Evolutionary conservation across 1,284 basidiomycete genomes (phyloP).

Genomic region (Megacollybia platyphylla): DNA sequence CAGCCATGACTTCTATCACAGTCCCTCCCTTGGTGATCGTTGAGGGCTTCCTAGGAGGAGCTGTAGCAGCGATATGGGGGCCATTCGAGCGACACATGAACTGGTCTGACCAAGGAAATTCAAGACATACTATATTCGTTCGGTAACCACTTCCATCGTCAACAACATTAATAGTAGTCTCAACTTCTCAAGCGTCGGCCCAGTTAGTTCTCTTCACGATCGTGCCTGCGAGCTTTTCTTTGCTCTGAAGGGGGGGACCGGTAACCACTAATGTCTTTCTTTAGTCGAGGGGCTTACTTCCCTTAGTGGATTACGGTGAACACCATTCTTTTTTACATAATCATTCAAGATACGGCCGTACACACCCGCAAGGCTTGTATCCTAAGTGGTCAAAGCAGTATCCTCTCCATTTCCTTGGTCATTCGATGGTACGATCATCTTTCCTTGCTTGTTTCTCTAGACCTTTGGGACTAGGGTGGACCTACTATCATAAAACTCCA

Average conservation of each 20-base stretch:
- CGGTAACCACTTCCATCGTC: too few species aligned
- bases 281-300: too few species aligned
- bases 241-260: slow-evolving; percentile 30
- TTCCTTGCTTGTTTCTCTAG: background rate
- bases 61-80: slow-evolving; percentile 30
- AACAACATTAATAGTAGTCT: background rate
- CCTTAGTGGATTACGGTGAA: slow-evolving; percentile 11
- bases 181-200: slow-evolving; percentile 23
- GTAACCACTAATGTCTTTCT: too few species aligned
- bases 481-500: slow-evolving; percentile 36
- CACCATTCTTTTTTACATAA: slow-evolving; percentile 19
- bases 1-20: background rate
- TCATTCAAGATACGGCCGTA: slow-evolving; percentile 33
- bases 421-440: slow-evolving; percentile 28
- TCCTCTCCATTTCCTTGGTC: slow-evolving; percentile 41
- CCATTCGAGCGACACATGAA: slow-evolving; percentile 24
- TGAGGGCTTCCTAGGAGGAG: slow-evolving; percentile 38
- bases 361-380: slow-evolving; percentile 26
- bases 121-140: too few species aligned
- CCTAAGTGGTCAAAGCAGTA: slow-evolving; percentile 29
- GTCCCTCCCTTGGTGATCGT: slow-evolving; percentile 35
- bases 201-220: slow-evolving; percentile 44
- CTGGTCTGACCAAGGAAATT: background rate
- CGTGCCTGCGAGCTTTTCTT: slow-evolving; percentile 48
- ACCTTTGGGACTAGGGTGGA: slow-evolving; percentile 24